Evolutionary conservation across 1,284 basidiomycete genomes (phyloP), one percentile per base, ranked within the genome.

Genomic region (Tylopilus orsonianus): DNA sequence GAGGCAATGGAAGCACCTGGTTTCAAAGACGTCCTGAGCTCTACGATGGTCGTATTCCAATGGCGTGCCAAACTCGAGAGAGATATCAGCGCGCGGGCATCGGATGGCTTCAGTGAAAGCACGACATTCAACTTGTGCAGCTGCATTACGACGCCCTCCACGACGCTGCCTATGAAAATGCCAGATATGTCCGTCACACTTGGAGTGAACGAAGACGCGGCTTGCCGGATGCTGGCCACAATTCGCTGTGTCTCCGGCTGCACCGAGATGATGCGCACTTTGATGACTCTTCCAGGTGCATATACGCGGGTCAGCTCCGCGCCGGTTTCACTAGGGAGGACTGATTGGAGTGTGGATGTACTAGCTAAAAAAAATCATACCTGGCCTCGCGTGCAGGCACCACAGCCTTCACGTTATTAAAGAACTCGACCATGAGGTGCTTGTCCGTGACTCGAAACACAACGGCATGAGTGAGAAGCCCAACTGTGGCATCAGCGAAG

Each of bases 11-110:
- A 76, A 45, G 93, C 87, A 14, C 90, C 91, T 32, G 75, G 71
- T 59, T 87, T 82, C 41, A 98, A 72, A 4, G 74, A 69, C 2
- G 73, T 71, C 20, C 83, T 81, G 18, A 97, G 73, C 57, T 91
- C 86, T n/a, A 86, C 75, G 10, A 88, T 73, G 1, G 84, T 76
- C 10, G 82, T 70, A 18, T 75, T 76, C 19, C 90, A 82, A 60
- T 87, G 81, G 56, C 91, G 90, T n/a, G 95, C 93, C 39, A 98
- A 75, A 56, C 92, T 90, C 59, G 86, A 86, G 41, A 96, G 74
- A 3, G 94, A 93, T 14, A 98, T 71, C 14, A 98, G 75, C 0
- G 92, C 94, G 23, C 85, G 85, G 36, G 90, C 78, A 56, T 83
- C 77, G 10, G 79, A 83, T 1, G 89, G 85, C 46, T 83, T 73